Evolutionary conservation across 768 basidiomycete species (phyloP).

Genomic region (Lactarius indigo): DNA sequence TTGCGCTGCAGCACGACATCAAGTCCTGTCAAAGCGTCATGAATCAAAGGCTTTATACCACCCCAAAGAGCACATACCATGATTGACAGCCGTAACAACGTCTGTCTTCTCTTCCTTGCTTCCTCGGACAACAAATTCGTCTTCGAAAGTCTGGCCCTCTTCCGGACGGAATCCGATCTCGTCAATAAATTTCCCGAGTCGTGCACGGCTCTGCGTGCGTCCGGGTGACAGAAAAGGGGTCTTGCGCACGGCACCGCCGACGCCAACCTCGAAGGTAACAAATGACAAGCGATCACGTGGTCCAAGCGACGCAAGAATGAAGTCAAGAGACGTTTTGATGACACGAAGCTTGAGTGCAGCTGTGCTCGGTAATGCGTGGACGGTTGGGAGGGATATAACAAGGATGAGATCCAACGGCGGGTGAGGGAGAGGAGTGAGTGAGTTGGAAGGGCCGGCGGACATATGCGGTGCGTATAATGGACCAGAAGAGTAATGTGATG

Average conservation of each 20-base stretch:
- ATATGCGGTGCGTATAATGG: constrained; percentile 47
- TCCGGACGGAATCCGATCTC: constrained; percentile 48
- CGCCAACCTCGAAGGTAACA: constrained; percentile 90
- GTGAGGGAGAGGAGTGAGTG: constrained; percentile 76
- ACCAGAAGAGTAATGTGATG: constrained; percentile 14
- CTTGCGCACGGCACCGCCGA: constrained; percentile 77
- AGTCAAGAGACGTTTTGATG: constrained; percentile 84
- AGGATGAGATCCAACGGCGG: constrained; percentile 90
- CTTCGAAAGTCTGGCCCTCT: constrained; percentile 33
- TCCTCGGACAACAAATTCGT: constrained; percentile 63
- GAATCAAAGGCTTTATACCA: not conserved
- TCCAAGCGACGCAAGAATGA: constrained; percentile 73
- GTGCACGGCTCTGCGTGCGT: constrained; percentile 59
- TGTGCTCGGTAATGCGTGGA: constrained; percentile 66
- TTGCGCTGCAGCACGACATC: constrained; percentile 96
- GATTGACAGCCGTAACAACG: constrained; percentile 97
- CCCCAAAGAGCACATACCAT: constrained; percentile 48
- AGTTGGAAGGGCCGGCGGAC: constrained; percentile 73
- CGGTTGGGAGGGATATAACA: constrained; percentile 81
- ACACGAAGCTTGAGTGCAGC: constrained; percentile 85
- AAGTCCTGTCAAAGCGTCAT: constrained; percentile 32
- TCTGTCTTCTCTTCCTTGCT: constrained; percentile 93
- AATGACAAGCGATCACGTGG: constrained; percentile 79
- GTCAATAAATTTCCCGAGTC: constrained; percentile 77
- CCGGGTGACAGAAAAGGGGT: constrained; percentile 88